Base-by-base conservation (phyloP, 2,329 filamentous ascomycete species). In the Acrocalymma vagum region DNA sequence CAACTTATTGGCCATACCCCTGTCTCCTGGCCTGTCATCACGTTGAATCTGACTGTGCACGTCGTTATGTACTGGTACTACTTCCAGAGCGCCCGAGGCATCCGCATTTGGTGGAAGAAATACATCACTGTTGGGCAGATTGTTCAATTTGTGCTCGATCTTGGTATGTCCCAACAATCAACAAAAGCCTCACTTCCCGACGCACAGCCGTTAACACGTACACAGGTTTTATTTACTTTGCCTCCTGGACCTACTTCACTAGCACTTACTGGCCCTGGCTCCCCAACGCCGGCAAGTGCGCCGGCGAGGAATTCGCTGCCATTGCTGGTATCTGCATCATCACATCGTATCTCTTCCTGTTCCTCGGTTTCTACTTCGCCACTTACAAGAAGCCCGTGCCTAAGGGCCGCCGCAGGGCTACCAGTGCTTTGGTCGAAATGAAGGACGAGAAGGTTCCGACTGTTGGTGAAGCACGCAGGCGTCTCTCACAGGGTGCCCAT, bases 1-100 rank as follows among this genome's bases (percentile, higher is more conserved):
- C 93, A 97, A 78, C 84, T 97, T 55, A 87, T 96, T 65, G 93
- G 93, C 58, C 84, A 89, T 66, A 97, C 93, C 29, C 83, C 93
- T 28, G 93, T 97, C 42, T 95, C 92, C 47, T 97, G 93, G 93
- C 90, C 96, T 40, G 86, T 87, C 50, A 97, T 97, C 70, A 87
- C 84, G 38, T 84, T 97, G 62, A 97, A 97, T 82, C 77, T 97
- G 67, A 84, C 84, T 52, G 93, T 97, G 39, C 93, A 97, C 77
- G 93, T 97, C 44, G 88, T 96, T 70, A 97, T 97, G 93, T 97
- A 97, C 86, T 96, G 92, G 92, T 97, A 97, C 85, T 97, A 97
- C 84, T 97, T 97, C 86, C 93, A 97, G 82, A 93, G 90, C 67
- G 92, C 93, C 39, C 91, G 93, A 60, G 94, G 94, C 59, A 84